phyloP scores from a whole-genome alignment of 163 green algal species.

The Smithsoniella earleae region DNA sequence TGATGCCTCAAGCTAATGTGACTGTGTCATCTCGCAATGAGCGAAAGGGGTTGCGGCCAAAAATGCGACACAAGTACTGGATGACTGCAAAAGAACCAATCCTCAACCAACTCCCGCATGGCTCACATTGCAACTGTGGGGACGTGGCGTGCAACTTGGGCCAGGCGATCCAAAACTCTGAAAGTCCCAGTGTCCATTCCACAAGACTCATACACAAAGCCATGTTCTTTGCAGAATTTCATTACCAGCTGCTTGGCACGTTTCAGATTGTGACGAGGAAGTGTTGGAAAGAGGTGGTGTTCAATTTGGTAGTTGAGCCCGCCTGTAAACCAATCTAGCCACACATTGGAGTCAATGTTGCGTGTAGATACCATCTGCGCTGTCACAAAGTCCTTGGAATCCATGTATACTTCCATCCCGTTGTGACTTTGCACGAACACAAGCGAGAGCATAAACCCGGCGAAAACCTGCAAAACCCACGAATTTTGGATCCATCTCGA shows the following conservation, averaged over 20 bases:
- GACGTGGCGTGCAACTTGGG: conserved; percentile 17
- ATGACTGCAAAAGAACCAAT: too few relatives aligned
- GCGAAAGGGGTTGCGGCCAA: too few relatives aligned
- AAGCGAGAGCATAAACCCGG: conserved; percentile 50
- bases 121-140: neutral
- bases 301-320: conserved; percentile 70
- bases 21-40: too few relatives aligned
- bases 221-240: conserved; percentile 53
- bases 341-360: conserved; percentile 42
- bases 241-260: conserved; percentile 37
- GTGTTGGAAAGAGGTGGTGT: conserved; percentile 67
- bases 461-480: conserved; percentile 38
- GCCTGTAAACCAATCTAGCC: conserved; percentile 64
- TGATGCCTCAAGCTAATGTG: too few relatives aligned
- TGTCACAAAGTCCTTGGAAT: conserved; percentile 55
- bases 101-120: too few relatives aligned
- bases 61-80: too few relatives aligned
- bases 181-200: conserved; percentile 40
- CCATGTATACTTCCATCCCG: conserved; percentile 65
- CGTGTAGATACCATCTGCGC: conserved; percentile 50
- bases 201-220: conserved; percentile 52
- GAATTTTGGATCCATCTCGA: conserved; percentile 33
- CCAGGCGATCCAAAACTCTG: conserved; percentile 36
- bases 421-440: conserved; percentile 75
- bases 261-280: conserved; percentile 57